Base-by-base conservation (phyloP, 1,139 yeast species). In the Insectozyma bohioensis region DNA sequence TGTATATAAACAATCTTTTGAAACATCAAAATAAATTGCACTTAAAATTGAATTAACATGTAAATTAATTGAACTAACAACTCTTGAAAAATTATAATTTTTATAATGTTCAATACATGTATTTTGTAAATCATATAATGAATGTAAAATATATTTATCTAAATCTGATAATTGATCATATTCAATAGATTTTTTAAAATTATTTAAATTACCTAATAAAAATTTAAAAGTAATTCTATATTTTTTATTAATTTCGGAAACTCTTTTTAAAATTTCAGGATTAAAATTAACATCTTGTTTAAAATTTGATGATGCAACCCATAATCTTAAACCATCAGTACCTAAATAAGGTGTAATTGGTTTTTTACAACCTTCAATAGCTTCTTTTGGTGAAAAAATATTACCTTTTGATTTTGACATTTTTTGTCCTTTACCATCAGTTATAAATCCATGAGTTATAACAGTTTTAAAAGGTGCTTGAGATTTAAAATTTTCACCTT, bases 351-450 rank as follows among this genome's bases (percentile, higher is more conserved):
- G 88, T 15, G 81, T 58, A 12, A 53, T 46, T 4, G 69, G 70
- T 35, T 74, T 69, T 20, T 70, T 70, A 28, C 78, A 76, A 2
- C 96, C 96, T 30, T 74, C 63, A 26, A 90, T 77, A 8, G 83
- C 76, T 28, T 77, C 78, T 5, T 47, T 48, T 0, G 98, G 97
- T 1, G 75, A 58, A 24, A 90, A 75, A 0, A 80, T 80, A 48
- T 92, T 92, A 0, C 97, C 97, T 31, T 85, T 61, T 1, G 96
- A 86, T 52, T 92, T 92, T 2, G 97, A 88, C 98, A 92, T 92
- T 51, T 92, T 92, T 39, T 75, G 75, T 15, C 94, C 94, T 46
- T 80, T 76, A 43, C 80, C 86, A 58, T 92, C 98, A 37, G 92
- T 66, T 0, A 86, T 83, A 51, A 94, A 92, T 0, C 99, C 99